Base-by-base conservation (phyloP, 2,329 filamentous ascomycete species). In the Diaporthe sp. region DNA sequence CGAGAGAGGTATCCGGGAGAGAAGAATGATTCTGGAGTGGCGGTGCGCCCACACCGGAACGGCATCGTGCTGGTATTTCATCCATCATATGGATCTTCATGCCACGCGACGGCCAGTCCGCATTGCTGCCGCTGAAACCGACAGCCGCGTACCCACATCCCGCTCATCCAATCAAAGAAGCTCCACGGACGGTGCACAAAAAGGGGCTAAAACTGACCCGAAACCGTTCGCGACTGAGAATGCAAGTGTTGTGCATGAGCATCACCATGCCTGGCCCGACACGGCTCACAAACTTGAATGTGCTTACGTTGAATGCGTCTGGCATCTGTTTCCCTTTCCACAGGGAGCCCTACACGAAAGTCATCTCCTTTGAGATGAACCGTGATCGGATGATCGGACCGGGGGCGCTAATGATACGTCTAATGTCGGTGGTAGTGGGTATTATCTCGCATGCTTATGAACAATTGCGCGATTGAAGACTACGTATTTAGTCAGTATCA, bases 191-290 rank as follows among this genome's bases (percentile, higher is more conserved):
- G 10, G 17, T 51, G 57, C 47, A 39, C 42, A 13, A 22, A 74
- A 37, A 63, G 58, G 49, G 49, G 63, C 71, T 57, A 71, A 72
- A 76, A 74, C 72, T 28, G 47, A 71, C n/a, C 57, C 71, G 61
- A 76, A 74, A 76, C 72, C 58, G 22, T n/a, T 67, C 37, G 22
- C 22, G 74, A 65, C 72, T 53, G 72, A 74, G 65, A 34, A 65
- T 65, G 60, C 28, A 20, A 20, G 10, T 68, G 65, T 68, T 68
- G 65, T 53, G 65, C 65, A 68, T 68, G 47, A 68, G 22, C 65
- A 39, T 25, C n/a, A 51, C 63, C 34, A 68, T 68, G 44, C 63
- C 22, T 13, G 37, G n/a, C 15, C 42, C 15, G 25, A 51, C 22
- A 49, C 15, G 28, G 61, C 61, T 67, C 20, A 22, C 42, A 49